Base-by-base conservation (phyloP, 768 basidiomycete species). In the Serendipita sp. region DNA sequence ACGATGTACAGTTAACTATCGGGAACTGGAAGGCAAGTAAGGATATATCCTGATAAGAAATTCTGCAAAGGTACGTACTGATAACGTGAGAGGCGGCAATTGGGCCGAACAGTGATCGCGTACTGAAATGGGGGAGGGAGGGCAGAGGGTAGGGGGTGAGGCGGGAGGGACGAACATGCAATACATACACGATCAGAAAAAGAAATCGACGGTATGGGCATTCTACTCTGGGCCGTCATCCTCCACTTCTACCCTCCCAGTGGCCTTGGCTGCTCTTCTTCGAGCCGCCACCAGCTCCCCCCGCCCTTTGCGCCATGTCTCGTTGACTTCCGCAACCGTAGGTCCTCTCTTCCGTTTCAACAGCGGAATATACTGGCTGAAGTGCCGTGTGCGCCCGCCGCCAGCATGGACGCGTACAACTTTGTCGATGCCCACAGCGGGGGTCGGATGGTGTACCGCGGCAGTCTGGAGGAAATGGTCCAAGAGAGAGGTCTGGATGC, bases 241-340 rank as follows among this genome's bases (percentile, higher is more conserved):
- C 45, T 48, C 20, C 3, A 9, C 20, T 48, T 48, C 45, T 14
- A 28, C n/a, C 45, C 20, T 48, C 45, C 45, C 45, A 5, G 26
- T n/a, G 45, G 45, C n/a, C 26, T 48, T 28, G 7, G 45, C 38
- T 14, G 26, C 45, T 48, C 45, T 28, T 20, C 45, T 28, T 20
- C 45, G 45, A 48, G 20, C 20, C 5, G 45, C 45, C n/a, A 48
- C n/a, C 20, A 48, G 7, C n/a, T 7, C 9, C 73, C 73, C n/a
- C 62, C 74, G 30, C 72, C 86, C 86, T 17, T 77, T 68, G 64
- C 84, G 77, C 87, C 88, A 97, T 61, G 86, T 79, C 68, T 83
- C 82, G 70, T 97, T 95, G 24, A 81, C 78, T 14, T 81, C 80
- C 34, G 88, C 86, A 0, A 86, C 82, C 4, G 78, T 77, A 63